These are phyloP conservation scores for Tolypocladium ovalisporum DNA, from an alignment of 2,329 filamentous ascomycete species.

Conservation along the genomic window DNA sequence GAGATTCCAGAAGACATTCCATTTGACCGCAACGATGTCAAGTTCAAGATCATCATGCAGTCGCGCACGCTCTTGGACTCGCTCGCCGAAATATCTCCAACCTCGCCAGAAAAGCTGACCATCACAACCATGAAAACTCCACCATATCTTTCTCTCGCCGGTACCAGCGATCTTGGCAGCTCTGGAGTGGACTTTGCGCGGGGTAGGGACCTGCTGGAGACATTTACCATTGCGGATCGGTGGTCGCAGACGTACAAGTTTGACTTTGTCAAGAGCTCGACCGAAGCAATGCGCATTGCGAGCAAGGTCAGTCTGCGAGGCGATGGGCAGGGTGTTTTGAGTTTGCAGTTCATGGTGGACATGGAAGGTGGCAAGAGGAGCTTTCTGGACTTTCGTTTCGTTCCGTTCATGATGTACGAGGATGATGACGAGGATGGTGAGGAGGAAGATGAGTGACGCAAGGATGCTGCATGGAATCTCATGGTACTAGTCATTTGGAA, in stretches of 20 bases:
- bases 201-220: constrained; percentile 60
- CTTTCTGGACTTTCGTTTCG: constrained; percentile 76
- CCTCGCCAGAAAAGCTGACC: constrained; percentile 62
- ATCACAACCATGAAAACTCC: constrained; percentile 53
- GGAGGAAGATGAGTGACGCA: neutral
- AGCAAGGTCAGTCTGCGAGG: constrained; percentile 86
- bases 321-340: constrained; percentile 82
- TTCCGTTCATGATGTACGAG: constrained; percentile 58
- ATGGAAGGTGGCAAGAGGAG: constrained; percentile 58
- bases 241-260: constrained; percentile 76
- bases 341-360: constrained; percentile 93
- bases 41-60: constrained; percentile 93
- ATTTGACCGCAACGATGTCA: constrained; percentile 67
- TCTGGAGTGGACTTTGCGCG: constrained; percentile 57
- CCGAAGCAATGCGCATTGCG: constrained; percentile 84
- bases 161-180: constrained; percentile 42
- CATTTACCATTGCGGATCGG: constrained; percentile 51
- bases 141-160: constrained; percentile 67
- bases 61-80: constrained; percentile 62
- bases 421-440: constrained; percentile 18
- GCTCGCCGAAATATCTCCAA: constrained; percentile 56
- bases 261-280: constrained; percentile 71
- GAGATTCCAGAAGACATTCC: constrained; percentile 72
- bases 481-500: neutral
- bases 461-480: neutral